Percentiles rank a stretch among this genome's conserved stretches.
Evolutionary conservation across 2,329 filamentous ascomycete species (phyloP).

Genomic region (Cordyceps fumosorosea): DNA sequence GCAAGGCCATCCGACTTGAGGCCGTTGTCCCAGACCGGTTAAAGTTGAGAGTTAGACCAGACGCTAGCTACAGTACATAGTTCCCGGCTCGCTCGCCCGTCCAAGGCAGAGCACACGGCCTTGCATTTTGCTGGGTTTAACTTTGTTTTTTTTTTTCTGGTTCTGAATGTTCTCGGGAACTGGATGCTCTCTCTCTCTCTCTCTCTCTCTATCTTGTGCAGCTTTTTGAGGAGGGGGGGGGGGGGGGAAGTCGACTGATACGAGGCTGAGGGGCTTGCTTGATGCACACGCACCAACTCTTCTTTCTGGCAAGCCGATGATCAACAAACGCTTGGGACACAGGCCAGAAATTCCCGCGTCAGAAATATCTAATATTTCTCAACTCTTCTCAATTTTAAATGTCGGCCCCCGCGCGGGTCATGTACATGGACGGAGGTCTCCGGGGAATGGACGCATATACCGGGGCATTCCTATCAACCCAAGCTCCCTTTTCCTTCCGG

Average conservation of each 20-base stretch:
- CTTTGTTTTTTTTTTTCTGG: neutral
- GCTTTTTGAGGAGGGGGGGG: neutral
- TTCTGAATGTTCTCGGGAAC: neutral
- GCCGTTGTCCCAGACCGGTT: neutral
- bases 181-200: neutral
- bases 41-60: neutral
- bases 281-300: neutral
- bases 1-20: neutral
- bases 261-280: neutral
- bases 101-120: neutral
- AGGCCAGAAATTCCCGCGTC: neutral
- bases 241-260: neutral
- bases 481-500: neutral
- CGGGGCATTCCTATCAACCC: neutral
- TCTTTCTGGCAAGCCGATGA: neutral
- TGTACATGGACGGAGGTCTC: neutral
- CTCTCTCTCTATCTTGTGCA: neutral
- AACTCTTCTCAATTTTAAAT: too few species aligned
- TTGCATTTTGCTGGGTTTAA: too few species aligned
- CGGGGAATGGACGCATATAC: neutral
- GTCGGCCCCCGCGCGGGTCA: neutral
- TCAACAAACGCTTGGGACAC: neutral
- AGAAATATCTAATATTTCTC: neutral
- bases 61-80: too few species aligned
- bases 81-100: neutral